Percentiles rank a stretch among this genome's conserved stretches.
Conservation (phyloP, 148 eudicot species). For the Camellia granthamiana region DNA sequence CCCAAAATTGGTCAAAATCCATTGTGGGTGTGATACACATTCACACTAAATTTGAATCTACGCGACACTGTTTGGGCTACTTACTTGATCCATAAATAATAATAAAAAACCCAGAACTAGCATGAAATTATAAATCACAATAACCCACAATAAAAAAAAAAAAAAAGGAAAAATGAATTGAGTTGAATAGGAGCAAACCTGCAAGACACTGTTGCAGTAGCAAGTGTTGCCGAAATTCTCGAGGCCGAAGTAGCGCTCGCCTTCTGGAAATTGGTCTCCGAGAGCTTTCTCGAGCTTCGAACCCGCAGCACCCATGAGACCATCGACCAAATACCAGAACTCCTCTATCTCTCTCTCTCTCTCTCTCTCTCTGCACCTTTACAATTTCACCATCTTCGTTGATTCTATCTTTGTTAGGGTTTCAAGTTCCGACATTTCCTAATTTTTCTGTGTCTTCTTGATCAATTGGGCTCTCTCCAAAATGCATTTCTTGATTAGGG, state of each 20-base stretch:
- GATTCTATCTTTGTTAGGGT: conserved; percentile 3
- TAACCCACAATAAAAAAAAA: not conserved
- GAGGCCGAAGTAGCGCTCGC: conserved; percentile 83
- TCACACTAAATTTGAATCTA: no score
- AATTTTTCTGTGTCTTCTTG: not conserved
- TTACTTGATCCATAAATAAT: no score
- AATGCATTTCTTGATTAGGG: no score
- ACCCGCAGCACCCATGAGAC: conserved; percentile 80
- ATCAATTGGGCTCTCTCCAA: no score
- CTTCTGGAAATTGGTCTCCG: conserved; percentile 88
- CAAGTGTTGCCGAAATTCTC: conserved; percentile 88
- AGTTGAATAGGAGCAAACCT: conserved; percentile 41
- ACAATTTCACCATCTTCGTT: not conserved
- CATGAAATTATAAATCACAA: no score
- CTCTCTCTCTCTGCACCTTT: not conserved
- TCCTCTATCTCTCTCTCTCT: conserved; percentile 31
- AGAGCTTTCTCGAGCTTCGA: conserved; percentile 87
- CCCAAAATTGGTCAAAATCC: no score
- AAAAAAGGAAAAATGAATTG: not conserved
- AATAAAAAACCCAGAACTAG: not conserved
- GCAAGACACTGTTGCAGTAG: conserved; percentile 83
- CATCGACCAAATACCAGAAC: conserved; percentile 44
- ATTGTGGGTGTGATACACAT: no score
- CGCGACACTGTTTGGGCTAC: no score
- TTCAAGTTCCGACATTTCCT: not conserved